A percentile compares a stretch with the other conserved stretches of the same genome.
Conservation (phyloP, 129 eudicot species). For the Calendula officinalis region DNA sequence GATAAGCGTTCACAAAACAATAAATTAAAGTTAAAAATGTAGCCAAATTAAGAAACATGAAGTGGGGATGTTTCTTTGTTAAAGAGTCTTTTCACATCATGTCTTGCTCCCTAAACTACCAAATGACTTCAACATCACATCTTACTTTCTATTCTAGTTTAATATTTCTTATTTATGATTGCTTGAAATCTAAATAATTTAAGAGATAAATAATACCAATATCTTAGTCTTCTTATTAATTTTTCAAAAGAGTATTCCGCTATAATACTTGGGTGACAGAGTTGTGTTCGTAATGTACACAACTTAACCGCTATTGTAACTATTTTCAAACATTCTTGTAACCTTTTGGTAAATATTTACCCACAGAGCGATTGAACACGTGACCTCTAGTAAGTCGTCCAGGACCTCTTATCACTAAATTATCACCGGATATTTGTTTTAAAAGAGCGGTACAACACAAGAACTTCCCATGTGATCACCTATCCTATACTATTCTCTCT, state of each 20-base stretch:
- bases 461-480: too few relatives aligned
- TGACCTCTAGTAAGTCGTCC: too few relatives aligned
- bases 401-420: too few relatives aligned
- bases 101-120: conserved; percentile 29
- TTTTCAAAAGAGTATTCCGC: too few relatives aligned
- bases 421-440: too few relatives aligned
- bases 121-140: conserved; percentile 28
- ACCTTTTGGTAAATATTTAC: background rate
- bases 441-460: too few relatives aligned
- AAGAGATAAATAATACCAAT: background rate
- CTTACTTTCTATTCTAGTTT: conserved; percentile 30
- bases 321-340: too few relatives aligned
- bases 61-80: conserved; percentile 37
- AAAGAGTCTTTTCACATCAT: conserved; percentile 27
- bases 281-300: too few relatives aligned
- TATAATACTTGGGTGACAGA: too few relatives aligned
- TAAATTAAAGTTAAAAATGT: conserved; percentile 1
- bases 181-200: conserved; percentile 12
- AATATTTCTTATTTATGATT: conserved; percentile 19
- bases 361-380: too few relatives aligned
- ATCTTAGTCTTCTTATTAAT: too few relatives aligned
- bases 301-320: too few relatives aligned
- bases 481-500: background rate
- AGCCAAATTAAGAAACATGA: conserved; percentile 26
- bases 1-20: background rate